A percentile compares a stretch with the other conserved stretches of the same genome.
phyloP scores from a whole-genome alignment of 2,329 filamentous ascomycete genomes.

The Ceratocystiopsis brevicomis region DNA sequence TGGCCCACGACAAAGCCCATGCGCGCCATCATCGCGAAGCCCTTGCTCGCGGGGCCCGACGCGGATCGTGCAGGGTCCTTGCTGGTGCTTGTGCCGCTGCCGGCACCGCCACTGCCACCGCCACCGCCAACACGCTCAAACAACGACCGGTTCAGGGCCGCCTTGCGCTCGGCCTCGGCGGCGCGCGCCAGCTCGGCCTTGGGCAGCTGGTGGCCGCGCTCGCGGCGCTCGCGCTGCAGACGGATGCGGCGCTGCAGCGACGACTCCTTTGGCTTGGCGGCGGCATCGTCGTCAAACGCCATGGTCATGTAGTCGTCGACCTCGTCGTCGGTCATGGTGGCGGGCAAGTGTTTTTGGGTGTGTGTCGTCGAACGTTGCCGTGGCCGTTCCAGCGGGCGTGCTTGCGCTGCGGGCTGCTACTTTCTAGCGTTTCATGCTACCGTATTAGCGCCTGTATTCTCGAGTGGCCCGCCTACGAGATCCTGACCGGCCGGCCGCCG shows the following conservation, averaged over 20 bases:
- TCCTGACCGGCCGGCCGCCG: too few species aligned
- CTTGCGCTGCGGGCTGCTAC: too few species aligned
- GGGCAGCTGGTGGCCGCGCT: constrained; percentile 49
- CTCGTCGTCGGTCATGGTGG: constrained; percentile 33
- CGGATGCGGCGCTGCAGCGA: constrained; percentile 35
- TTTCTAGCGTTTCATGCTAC: too few species aligned
- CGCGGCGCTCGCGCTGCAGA: constrained; percentile 44
- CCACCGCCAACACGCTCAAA: constrained; percentile 18
- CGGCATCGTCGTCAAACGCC: constrained; percentile 53
- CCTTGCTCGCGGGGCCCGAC: constrained; percentile 48
- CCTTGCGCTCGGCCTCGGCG: constrained; percentile 53
- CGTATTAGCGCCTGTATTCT: too few species aligned
- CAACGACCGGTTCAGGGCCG: constrained; percentile 55
- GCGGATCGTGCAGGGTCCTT: constrained; percentile 11
- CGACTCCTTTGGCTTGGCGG: constrained; percentile 24
- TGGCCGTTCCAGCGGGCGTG: too few species aligned
- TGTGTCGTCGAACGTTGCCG: too few species aligned
- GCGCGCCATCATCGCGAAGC: constrained; percentile 89
- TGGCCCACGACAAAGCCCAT: constrained; percentile 73
- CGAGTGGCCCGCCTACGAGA: too few species aligned
- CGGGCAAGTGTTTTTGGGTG: not conserved
- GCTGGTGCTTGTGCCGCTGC: constrained; percentile 1
- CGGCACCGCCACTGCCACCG: constrained; percentile 21
- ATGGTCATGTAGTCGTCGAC: constrained; percentile 98
- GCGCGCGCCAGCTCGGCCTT: constrained; percentile 68